Evolutionary conservation across 345 rosid genomes (phyloP), one percentile per base, ranked within the genome.

Genomic region (Raphanus raphanistrum): DNA sequence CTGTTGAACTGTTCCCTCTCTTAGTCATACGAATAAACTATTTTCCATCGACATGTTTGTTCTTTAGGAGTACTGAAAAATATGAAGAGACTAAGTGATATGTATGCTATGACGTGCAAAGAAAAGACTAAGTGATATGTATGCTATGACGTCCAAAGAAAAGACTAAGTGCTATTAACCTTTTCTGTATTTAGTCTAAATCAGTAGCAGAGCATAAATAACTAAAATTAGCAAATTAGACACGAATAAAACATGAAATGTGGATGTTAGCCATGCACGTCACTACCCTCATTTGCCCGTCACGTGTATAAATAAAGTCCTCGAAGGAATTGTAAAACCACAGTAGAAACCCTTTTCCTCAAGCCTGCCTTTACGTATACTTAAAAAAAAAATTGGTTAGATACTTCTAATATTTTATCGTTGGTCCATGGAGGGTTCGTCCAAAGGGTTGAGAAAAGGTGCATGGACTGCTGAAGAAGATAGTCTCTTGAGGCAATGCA

Each of bases 401-500:
- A 33, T 33, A 33, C 36, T 33, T 33, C 36, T 33, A 33, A 9
- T 32, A 60, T 5, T 4, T 28, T 26, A 13, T 17, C 2, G 8
- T 45, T 68, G 12, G 28, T 29, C 32, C 27, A 82, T 76, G 87
- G 76, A 54, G 63, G 62, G 69, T 1, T 15, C 41, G 3, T 21
- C 72, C 2, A 32, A 64, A 1, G 78, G 80, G 10, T 45, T 86
- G 29, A 83, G 85, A 43, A 88, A 84, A 82, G 92, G 89, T 28
- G 72, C 84, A 29, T 86, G 92, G 86, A 82, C 84, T 9, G 67
- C 70, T 54, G 87, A 82, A 70, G 92, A 86, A 85, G 92, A 86
- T 43, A 50, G 21, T 58, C 88, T 84, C 27, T 79, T 88, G 11
- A 79, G 78, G 64, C 69, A 73, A 5, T 82, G 88, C 75, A 52